Evolutionary conservation across 106 monocot species (phyloP).

Genomic region (Alisma plantagoaquatica): DNA sequence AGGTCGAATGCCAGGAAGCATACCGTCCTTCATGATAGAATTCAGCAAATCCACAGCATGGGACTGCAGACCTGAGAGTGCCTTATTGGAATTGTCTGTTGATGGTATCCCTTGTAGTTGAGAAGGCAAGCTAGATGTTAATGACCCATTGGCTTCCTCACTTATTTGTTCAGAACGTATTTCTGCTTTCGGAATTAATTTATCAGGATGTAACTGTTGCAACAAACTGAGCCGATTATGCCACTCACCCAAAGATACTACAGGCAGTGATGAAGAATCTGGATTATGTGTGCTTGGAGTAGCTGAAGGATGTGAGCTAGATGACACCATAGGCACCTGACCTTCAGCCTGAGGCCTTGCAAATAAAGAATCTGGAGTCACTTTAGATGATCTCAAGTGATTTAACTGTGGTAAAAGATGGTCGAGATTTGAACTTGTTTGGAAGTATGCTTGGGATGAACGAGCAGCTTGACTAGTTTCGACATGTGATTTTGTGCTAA

Average conservation of each 20-base stretch:
- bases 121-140: too few species aligned
- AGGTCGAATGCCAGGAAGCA: slow-evolving; percentile 22
- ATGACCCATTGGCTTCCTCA: slow-evolving; percentile 10
- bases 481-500: slow-evolving; percentile 17
- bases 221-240: slow-evolving; percentile 17
- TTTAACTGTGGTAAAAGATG: slow-evolving; percentile 14
- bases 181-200: slow-evolving; percentile 8
- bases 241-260: slow-evolving; percentile 18
- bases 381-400: slow-evolving; percentile 1
- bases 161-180: slow-evolving; percentile 13
- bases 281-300: slow-evolving; percentile 15
- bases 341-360: slow-evolving; percentile 5
- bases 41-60: slow-evolving; percentile 36
- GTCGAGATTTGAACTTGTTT: slow-evolving; percentile 23
- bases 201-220: slow-evolving; percentile 20
- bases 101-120: slow-evolving; percentile 10
- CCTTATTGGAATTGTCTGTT: slow-evolving; percentile 12
- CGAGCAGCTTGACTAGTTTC: slow-evolving; percentile 11
- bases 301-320: slow-evolving; percentile 6
- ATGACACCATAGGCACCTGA: slow-evolving; percentile 12
- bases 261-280: slow-evolving; percentile 19
- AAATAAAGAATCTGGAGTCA: slow-evolving; percentile 14
- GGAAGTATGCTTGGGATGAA: slow-evolving; percentile 10
- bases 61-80: slow-evolving; percentile 23
- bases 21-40: slow-evolving; percentile 44